Percentiles rank a stretch among this genome's conserved stretches.
These are phyloP conservation scores for Solanum habrochaites DNA, from an alignment of 257 asterid genomes.

Conservation along the genomic window DNA sequence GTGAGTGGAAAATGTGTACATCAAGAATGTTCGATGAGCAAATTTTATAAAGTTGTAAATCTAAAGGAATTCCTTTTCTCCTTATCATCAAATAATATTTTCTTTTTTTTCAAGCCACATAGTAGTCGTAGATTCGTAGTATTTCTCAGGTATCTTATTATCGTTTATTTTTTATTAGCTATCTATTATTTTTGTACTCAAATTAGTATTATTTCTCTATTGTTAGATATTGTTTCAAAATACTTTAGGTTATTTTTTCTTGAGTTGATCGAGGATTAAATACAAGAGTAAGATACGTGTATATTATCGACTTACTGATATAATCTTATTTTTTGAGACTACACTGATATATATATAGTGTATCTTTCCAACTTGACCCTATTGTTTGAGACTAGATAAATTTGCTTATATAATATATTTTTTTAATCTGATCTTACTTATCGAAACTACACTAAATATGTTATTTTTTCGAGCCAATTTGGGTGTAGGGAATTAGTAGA, in stretches of 20 bases:
- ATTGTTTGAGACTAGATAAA: neutral
- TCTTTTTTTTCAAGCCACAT: neutral
- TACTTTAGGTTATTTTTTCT: neutral
- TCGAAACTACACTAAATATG: too few relatives aligned
- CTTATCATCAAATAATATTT: neutral
- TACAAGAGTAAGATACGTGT: too few relatives aligned
- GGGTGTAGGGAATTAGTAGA: neutral
- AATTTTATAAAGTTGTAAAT: neutral
- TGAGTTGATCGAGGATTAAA: too few relatives aligned
- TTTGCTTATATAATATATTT: neutral
- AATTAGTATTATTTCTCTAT: neutral
- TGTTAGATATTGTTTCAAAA: neutral
- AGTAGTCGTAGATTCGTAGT: too few relatives aligned
- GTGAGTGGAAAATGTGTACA: neutral
- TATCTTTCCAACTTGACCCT: too few relatives aligned
- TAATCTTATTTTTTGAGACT: too few relatives aligned
- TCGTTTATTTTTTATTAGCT: neutral
- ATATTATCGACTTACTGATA: too few relatives aligned
- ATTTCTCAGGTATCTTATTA: too few relatives aligned
- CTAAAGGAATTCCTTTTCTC: neutral
- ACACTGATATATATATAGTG: neutral
- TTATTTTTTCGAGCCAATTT: neutral
- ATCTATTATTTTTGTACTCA: neutral
- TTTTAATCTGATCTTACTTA: rapidly evolving
- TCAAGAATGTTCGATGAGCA: neutral